These are phyloP conservation scores for Pyrus betulifolia DNA, from an alignment of 306 rosid genomes.

Conservation along the genomic window DNA sequence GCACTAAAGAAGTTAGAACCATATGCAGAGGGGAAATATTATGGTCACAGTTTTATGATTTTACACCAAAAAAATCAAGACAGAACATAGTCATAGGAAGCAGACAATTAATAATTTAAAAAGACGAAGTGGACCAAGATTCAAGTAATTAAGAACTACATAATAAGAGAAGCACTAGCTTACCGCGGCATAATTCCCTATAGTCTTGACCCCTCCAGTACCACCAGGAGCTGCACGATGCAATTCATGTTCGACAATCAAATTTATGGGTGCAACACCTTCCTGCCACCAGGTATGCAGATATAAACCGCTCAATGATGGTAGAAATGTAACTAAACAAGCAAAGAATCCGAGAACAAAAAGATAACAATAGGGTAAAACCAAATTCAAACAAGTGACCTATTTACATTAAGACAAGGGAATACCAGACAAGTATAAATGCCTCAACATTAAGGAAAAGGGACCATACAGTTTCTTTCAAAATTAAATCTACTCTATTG, in stretches of 20 bases:
- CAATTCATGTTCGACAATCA: slow-evolving; percentile 73
- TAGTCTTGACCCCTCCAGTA: slow-evolving; percentile 97
- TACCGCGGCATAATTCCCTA: slow-evolving; percentile 98
- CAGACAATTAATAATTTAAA: slow-evolving; percentile 12
- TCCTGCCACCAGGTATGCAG: slow-evolving; percentile 47
- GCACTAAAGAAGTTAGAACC: background rate
- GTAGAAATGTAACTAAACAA: background rate
- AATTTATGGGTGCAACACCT: slow-evolving; percentile 89
- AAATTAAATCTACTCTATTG: too few relatives aligned
- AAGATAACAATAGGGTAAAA: background rate
- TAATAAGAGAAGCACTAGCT: slow-evolving; percentile 22
- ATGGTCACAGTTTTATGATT: background rate
- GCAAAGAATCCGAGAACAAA: background rate
- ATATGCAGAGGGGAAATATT: background rate
- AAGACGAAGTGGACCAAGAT: background rate
- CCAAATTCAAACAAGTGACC: background rate
- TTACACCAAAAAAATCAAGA: background rate
- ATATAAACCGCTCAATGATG: background rate
- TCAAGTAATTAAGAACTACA: slow-evolving; percentile 3
- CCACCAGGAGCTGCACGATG: slow-evolving; percentile 99
- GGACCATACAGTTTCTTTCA: too few relatives aligned
- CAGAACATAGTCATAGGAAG: background rate
- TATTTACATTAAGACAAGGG: background rate
- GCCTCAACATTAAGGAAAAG: too few relatives aligned
- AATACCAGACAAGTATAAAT: too few relatives aligned